These are phyloP conservation scores for Ogataea dorogensis DNA, from an alignment of 805 yeast genomes.

Conservation along the genomic window DNA sequence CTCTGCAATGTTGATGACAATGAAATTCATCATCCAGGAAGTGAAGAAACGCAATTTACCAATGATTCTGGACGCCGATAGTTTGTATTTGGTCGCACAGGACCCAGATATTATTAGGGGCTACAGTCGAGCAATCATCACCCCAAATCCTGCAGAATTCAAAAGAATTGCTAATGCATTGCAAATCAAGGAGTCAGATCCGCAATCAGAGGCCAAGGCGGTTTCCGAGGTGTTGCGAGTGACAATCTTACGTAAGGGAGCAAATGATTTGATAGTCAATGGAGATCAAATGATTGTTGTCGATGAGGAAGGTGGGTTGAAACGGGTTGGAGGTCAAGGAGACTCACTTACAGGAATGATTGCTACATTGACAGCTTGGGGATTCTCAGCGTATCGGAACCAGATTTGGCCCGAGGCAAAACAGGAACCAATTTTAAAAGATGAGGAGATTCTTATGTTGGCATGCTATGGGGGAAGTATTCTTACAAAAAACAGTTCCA, in stretches of 20 bases:
- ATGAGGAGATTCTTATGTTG: conserved; percentile 38
- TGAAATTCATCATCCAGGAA: conserved; percentile 55
- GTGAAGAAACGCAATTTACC: conserved; percentile 60
- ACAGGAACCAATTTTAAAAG: conserved; percentile 30
- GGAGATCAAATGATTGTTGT: conserved; percentile 43
- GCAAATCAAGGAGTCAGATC: conserved; percentile 27
- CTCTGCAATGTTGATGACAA: conserved; percentile 56
- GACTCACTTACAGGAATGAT: conserved; percentile 85
- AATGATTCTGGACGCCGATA: conserved; percentile 88
- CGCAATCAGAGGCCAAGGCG: conserved; percentile 25
- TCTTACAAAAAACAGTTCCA: conserved; percentile 63
- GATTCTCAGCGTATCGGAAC: conserved; percentile 56
- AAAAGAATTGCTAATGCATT: conserved; percentile 58
- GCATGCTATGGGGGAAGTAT: conserved; percentile 73
- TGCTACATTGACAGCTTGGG: conserved; percentile 84
- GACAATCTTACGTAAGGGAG: conserved; percentile 73
- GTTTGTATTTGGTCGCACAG: conserved; percentile 62
- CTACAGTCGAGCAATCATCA: conserved; percentile 62
- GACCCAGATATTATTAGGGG: conserved; percentile 55
- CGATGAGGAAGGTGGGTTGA: conserved; percentile 59
- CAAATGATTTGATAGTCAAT: conserved; percentile 58
- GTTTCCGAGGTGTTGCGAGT: conserved; percentile 54
- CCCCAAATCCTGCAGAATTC: conserved; percentile 91
- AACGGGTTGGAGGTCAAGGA: conserved; percentile 96
- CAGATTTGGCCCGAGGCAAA: conserved; percentile 55